Evolutionary conservation across 1,139 yeast species (phyloP), one percentile per base, ranked within the genome.

Genomic region (Eremothecium coryli): DNA sequence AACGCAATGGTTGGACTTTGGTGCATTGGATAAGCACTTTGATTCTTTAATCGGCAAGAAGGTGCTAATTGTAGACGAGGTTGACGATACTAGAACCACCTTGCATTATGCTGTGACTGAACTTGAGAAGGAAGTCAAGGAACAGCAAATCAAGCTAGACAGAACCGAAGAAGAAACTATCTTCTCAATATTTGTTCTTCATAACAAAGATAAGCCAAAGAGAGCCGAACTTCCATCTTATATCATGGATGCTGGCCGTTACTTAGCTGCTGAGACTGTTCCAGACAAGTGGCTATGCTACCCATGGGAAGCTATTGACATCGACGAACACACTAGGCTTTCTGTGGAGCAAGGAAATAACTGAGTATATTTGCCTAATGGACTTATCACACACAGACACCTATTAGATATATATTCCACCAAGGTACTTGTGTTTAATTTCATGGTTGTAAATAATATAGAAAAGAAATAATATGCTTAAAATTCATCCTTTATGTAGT

Each of bases 1-100:
- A 63, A 82, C 95, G 34, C 97, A 88, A 64, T 88, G 97, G 97
- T 74, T 88, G 38, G 95, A 88, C 61, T 86, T 85, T 61, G 64
- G 68, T 32, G 60, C 71, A 11, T 57, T 73, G 33, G 66, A 68
- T 36, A 62, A 69, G 54, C 75, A 71, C 49, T 67, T 72, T 45
- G 66, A 71, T 52, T 76, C 76, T 41, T 69, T 84, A 47, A 79
- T 84, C 34, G 93, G 93, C 46, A 85, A 84, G 62, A 80, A 74
- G 53, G 68, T 85, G 24, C 65, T 85, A 55, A 82, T 86, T 52
- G 90, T 86, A 41, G 96, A 86, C 56, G 96, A 86, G 61, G 96
- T 86, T 31, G 96, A 86, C 60, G 96, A 86, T 58, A 85, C 96
- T 33, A 78, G 96, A 69, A 86, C 95, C 41, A 86, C 96, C 14